phyloP scores from a whole-genome alignment of 2,329 filamentous ascomycete species.

The Raffaelea albimanens region DNA sequence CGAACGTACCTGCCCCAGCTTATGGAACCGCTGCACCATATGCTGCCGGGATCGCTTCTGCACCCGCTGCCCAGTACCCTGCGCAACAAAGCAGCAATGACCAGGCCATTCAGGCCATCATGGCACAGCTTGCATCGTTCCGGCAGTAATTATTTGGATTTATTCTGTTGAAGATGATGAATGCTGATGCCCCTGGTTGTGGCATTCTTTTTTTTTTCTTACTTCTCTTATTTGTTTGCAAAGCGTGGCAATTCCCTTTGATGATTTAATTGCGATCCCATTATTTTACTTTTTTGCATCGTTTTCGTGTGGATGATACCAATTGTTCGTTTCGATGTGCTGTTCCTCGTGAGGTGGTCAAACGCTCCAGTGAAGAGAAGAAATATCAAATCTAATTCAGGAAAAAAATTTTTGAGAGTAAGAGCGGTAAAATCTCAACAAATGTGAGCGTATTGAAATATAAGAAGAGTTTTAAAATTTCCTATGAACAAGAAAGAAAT shows the following conservation, averaged over 20 bases:
- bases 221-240: too few species aligned
- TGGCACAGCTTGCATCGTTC: constrained; percentile 61
- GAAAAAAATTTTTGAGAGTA: too few species aligned
- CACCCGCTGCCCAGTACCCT: not conserved
- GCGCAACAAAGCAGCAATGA: constrained; percentile 20
- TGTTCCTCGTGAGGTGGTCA: too few species aligned
- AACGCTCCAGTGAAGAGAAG: too few species aligned
- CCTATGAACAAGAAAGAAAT: too few species aligned
- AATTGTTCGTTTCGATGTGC: too few species aligned
- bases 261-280: not conserved
- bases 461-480: too few species aligned
- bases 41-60: constrained; percentile 2
- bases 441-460: too few species aligned
- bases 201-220: not conserved
- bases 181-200: not conserved
- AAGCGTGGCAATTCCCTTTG: constrained; percentile 8
- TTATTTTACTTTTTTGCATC: not conserved
- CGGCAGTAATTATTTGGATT: constrained; percentile 32
- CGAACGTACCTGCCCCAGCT: constrained; percentile 1
- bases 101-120: constrained; percentile 60
- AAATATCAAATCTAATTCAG: too few species aligned
- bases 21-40: constrained; percentile 14
- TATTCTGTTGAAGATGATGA: not conserved
- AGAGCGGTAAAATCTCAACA: too few species aligned
- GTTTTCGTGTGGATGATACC: not conserved